These are phyloP conservation scores for Paramecium bursaria DNA, from an alignment of 73 alveolate species.

Conservation along the genomic window DNA sequence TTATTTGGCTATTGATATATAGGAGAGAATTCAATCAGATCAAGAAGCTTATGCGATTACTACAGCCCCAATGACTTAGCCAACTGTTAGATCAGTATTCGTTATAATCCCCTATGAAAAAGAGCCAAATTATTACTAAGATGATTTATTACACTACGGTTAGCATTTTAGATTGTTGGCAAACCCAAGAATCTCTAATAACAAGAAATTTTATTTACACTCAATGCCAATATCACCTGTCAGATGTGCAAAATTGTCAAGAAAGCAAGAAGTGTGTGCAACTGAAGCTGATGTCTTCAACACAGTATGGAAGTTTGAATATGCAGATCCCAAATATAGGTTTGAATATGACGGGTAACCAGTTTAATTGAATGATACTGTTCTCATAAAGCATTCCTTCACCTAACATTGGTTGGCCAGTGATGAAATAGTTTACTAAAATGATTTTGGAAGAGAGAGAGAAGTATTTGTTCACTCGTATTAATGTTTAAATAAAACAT, in stretches of 20 bases:
- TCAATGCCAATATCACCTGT: conserved; percentile 58
- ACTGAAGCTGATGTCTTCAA: conserved; percentile 46
- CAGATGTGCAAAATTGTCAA: conserved; percentile 68
- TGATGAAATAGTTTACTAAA: conserved; percentile 59
- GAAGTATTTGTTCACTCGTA: conserved; percentile 67
- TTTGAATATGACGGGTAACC: conserved; percentile 71
- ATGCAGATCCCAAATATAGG: conserved; percentile 62
- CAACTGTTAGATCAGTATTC: conserved; percentile 68
- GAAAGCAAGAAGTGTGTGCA: conserved; percentile 67
- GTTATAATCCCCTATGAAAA: conserved; percentile 27
- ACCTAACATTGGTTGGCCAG: conserved; percentile 70
- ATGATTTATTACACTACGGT: conserved; percentile 65
- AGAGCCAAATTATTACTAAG: conserved; percentile 52
- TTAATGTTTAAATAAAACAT: conserved; percentile 63
- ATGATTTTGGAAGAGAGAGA: conserved; percentile 69
- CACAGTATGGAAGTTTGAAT: conserved; percentile 69
- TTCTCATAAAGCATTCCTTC: conserved; percentile 58
- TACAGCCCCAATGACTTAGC: conserved; percentile 40
- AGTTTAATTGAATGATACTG: conserved; percentile 50
- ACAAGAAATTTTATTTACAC: conserved; percentile 42
- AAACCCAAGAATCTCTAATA: conserved; percentile 62
- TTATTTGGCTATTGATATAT: conserved; percentile 49
- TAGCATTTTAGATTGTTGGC: conserved; percentile 60
- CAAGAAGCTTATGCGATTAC: conserved; percentile 67
- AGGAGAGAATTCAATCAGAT: conserved; percentile 55